Base-by-base conservation (phyloP, 495 filamentous ascomycete species). In the Neurospora sp. region DNA sequence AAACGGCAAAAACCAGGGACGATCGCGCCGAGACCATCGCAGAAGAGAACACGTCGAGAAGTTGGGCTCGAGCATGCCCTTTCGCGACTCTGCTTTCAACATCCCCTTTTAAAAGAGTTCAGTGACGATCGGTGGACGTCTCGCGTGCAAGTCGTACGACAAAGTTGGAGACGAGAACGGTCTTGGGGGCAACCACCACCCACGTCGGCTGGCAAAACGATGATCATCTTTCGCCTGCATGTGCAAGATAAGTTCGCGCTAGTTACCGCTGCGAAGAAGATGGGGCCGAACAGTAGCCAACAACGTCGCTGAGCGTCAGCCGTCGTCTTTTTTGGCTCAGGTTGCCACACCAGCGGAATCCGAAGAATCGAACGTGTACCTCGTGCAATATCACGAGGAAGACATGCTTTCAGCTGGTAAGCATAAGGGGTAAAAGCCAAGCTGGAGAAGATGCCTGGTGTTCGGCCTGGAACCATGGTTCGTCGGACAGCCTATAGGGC, bases 401-500 rank as follows among this genome's bases (percentile, higher is more conserved):
- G 14, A 3, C 27, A 35, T 65, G 53, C 53, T 65, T 31, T 35
- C 53, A 65, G 27, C 27, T 65, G 53, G 14, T 35, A 35, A 35
- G 12, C 7, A 37, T 65, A 17, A 35, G 27, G 53, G 27, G 27
- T 65, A 37, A 35, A 65, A 35, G 53, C 53, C 27, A 65, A 65
- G 27, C 53, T 65, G 53, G 53, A 35, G 53, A 17, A 35, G 2
- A 65, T 65, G 53, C 14, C 14, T 65, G 53, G 6, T 35, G 53
- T 65, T 65, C 53, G 53, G 8, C 27, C 53, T 31, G 27, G 27
- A 65, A 65, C 27, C 27, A 65, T 22, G 53, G 14, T 65, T 65
- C 27, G 6, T 35, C 22, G 53, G 53, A 65, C 53, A 73, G 71
- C 61, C 74, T 74, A 76, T 78, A 79, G 76, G 76, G 76, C 77